Percentiles rank a stretch among this genome's conserved stretches.
phyloP scores from a whole-genome alignment of 2,329 filamentous ascomycete species.

The Stenocarpella maydis region DNA sequence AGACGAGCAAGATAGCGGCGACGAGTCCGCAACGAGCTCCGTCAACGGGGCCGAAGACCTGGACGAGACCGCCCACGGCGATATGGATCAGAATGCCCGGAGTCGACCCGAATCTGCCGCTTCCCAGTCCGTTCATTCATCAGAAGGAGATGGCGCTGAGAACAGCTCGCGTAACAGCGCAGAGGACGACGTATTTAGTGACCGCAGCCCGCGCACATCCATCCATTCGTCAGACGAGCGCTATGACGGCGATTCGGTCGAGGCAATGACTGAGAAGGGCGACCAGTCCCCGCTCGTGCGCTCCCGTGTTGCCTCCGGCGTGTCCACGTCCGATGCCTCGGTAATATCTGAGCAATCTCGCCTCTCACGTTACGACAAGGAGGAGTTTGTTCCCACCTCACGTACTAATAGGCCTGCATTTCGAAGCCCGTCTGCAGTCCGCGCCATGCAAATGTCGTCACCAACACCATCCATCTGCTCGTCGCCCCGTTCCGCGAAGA shows the following conservation, averaged over 20 bases:
- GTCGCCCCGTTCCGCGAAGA: conserved; percentile 65
- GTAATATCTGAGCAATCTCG: conserved; percentile 60
- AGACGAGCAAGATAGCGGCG: conserved; percentile 36
- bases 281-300: conserved; percentile 43
- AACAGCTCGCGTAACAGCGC: conserved; percentile 60
- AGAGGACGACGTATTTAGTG: conserved; percentile 68
- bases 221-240: conserved; percentile 56
- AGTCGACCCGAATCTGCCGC: conserved; percentile 39
- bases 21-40: conserved; percentile 37
- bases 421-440: conserved; percentile 73
- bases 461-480: conserved; percentile 65
- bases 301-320: conserved; percentile 47
- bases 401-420: conserved; percentile 71
- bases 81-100: conserved; percentile 27
- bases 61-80: conserved; percentile 31
- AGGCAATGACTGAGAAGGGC: conserved; percentile 34
- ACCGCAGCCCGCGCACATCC: conserved; percentile 64
- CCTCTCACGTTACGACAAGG: conserved; percentile 61
- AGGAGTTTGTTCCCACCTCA: conserved; percentile 60
- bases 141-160: conserved; percentile 48
- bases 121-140: conserved; percentile 38
- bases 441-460: conserved; percentile 76
- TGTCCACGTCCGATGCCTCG: conserved; percentile 44
- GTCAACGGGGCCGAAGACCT: conserved; percentile 33
- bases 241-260: conserved; percentile 39